phyloP scores from a whole-genome alignment of 768 basidiomycete genomes.

The Paxillus ammoniavirescens region DNA sequence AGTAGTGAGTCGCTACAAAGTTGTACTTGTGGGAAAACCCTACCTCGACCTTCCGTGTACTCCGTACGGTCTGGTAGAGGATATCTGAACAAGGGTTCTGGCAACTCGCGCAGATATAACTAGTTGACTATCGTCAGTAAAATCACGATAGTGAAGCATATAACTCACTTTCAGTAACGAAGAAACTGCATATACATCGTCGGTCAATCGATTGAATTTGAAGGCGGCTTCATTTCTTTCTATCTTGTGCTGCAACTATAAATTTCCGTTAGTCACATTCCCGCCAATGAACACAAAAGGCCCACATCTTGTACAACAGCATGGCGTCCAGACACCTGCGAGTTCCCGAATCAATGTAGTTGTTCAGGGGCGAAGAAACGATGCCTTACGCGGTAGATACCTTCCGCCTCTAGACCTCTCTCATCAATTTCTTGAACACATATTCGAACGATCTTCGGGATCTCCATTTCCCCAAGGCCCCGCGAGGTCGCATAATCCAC shows the following conservation, averaged over 20 bases:
- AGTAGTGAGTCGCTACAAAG: background rate
- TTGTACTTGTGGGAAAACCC: conserved; percentile 6
- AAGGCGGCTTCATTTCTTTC: conserved; percentile 81
- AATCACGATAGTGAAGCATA: background rate
- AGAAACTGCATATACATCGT: conserved; percentile 82
- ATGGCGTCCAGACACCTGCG: conserved; percentile 79
- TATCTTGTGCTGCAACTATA: conserved; percentile 79
- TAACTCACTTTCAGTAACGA: conserved; percentile 74
- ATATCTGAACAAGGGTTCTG: conserved; percentile 86
- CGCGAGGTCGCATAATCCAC: conserved; percentile 88
- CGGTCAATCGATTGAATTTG: conserved; percentile 62
- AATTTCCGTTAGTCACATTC: conserved; percentile 5
- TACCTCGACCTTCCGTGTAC: conserved; percentile 76
- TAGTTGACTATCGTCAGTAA: conserved; percentile 24
- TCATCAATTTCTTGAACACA: conserved; percentile 83
- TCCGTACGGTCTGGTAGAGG: conserved; percentile 78
- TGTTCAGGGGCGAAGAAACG: background rate
- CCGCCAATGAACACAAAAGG: background rate
- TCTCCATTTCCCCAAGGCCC: conserved; percentile 64
- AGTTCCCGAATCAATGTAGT: conserved; percentile 2
- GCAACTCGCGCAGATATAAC: conserved; percentile 83
- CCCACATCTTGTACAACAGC: conserved; percentile 79
- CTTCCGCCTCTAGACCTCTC: conserved; percentile 74
- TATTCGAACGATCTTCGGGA: conserved; percentile 77
- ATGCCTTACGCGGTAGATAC: conserved; percentile 69